Conservation (phyloP, 129 eudicot genomes). For the Pseudognaphalium luteoalbum region DNA sequence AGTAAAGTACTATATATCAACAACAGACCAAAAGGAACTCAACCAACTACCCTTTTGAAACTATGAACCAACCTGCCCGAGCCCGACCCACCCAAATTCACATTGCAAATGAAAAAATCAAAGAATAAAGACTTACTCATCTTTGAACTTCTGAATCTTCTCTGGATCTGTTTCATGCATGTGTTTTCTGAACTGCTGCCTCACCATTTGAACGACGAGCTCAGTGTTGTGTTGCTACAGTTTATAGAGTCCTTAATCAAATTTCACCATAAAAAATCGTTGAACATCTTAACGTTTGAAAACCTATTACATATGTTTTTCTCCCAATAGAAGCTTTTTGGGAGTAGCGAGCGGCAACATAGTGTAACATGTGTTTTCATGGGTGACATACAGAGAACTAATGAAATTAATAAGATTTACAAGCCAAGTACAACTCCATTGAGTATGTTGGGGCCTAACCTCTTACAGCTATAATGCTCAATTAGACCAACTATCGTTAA, state of each 20-base stretch:
- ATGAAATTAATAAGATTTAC: background rate
- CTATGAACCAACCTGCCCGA: background rate
- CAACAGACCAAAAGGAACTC: background rate
- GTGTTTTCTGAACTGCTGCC: slow-evolving; percentile 76
- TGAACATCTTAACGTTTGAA: background rate
- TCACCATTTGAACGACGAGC: slow-evolving; percentile 80
- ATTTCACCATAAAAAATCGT: background rate
- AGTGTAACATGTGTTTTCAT: background rate
- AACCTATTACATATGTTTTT: background rate
- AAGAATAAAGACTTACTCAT: slow-evolving; percentile 59
- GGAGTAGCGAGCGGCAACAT: background rate
- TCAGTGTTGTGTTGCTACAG: slow-evolving; percentile 80
- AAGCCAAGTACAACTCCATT: background rate
- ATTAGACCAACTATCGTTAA: background rate
- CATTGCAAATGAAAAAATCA: background rate
- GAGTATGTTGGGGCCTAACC: background rate
- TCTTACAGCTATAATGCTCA: background rate
- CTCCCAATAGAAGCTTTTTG: background rate
- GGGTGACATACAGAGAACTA: background rate
- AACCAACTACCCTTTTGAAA: background rate
- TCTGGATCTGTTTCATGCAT: slow-evolving; percentile 94
- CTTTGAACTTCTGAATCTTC: slow-evolving; percentile 77
- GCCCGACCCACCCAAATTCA: background rate
- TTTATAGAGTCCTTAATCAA: slow-evolving; percentile 8
- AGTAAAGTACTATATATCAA: background rate